Conservation (phyloP, 371 early-diverging fungal species). For the Encephalitozoon hellem region DNA sequence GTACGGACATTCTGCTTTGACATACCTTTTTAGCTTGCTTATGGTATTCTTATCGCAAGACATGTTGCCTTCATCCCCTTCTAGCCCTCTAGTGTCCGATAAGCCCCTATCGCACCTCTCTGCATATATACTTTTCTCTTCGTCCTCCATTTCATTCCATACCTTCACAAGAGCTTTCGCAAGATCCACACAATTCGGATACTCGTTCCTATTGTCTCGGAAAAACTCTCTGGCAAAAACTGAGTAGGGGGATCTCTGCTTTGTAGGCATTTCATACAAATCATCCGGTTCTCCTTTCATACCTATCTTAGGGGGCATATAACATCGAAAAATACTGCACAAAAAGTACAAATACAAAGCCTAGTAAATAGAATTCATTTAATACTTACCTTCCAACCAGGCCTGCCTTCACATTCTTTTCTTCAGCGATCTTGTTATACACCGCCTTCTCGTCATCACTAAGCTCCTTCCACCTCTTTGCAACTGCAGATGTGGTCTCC, state of each 20-base stretch:
- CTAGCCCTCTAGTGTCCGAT: neutral
- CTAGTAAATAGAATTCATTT: conserved; percentile 11
- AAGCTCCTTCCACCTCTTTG: conserved; percentile 50
- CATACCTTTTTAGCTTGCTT: neutral
- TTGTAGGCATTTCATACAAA: neutral
- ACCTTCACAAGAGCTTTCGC: neutral
- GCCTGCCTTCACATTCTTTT: neutral
- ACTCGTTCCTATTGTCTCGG: neutral
- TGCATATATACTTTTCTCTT: conserved; percentile 39
- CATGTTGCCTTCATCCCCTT: neutral
- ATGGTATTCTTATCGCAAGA: neutral
- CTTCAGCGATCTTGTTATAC: conserved; percentile 44
- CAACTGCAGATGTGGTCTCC: conserved; percentile 45
- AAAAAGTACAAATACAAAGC: conserved; percentile 42
- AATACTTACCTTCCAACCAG: neutral
- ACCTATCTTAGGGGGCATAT: neutral
- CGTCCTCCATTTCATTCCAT: conserved; percentile 44
- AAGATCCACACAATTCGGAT: neutral
- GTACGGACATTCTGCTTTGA: neutral
- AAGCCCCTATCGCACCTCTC: conserved; percentile 23
- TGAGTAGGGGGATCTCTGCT: neutral
- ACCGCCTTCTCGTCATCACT: conserved; percentile 39
- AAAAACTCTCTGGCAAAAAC: neutral
- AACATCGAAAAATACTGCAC: neutral
- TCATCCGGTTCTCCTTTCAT: neutral